Percentiles rank a stretch among this genome's conserved stretches.
These are phyloP conservation scores for Vaccinium vitisidaea DNA, from an alignment of 148 eudicot genomes.

Conservation along the genomic window DNA sequence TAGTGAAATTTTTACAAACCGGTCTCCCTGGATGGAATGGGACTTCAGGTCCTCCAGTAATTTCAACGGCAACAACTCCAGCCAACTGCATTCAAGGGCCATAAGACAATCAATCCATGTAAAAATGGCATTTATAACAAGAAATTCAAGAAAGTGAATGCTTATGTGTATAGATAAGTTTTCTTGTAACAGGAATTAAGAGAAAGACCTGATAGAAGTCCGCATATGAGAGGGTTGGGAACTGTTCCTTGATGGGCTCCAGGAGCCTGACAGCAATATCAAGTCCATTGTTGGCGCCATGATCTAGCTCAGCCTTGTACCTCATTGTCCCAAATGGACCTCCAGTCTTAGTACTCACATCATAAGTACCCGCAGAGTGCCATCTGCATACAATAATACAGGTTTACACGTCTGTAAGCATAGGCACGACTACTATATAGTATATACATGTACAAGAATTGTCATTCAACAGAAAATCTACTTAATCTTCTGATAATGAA, in stretches of 20 bases:
- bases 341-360: conserved; percentile 59
- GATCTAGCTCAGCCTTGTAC: conserved; percentile 51
- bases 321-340: conserved; percentile 95
- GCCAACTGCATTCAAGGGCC: conserved; percentile 46
- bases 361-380: conserved; percentile 96
- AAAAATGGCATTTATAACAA: background rate
- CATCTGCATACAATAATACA: conserved; percentile 42
- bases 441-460: background rate
- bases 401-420: background rate
- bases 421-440: too few species aligned
- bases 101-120: background rate
- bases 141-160: background rate
- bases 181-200: background rate
- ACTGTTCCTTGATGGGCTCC: conserved; percentile 73
- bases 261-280: conserved; percentile 67
- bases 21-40: conserved; percentile 95
- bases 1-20: conserved; percentile 38
- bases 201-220: conserved; percentile 66
- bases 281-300: conserved; percentile 70
- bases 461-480: background rate
- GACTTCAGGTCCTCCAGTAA: conserved; percentile 94
- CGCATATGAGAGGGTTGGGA: conserved; percentile 57
- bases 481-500: background rate
- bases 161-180: background rate
- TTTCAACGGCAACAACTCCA: conserved; percentile 93